phyloP scores from a whole-genome alignment of 163 green algal genomes.

The Trebouxia gelatinosa region DNA sequence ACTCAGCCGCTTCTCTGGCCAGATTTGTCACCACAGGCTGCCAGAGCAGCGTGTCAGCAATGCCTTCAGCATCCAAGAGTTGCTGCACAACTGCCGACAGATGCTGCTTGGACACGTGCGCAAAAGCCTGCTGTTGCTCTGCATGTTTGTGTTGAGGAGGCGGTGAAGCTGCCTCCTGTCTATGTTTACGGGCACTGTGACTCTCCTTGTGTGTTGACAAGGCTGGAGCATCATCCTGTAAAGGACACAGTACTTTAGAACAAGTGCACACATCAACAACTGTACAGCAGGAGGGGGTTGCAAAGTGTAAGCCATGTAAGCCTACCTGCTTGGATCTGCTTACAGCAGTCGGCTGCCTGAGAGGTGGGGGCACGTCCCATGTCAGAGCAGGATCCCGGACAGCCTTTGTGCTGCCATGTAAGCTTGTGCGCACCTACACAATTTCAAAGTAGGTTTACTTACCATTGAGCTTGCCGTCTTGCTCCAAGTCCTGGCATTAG shows the following conservation, averaged over 20 bases:
- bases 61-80: conserved; percentile 64
- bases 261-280: too few species aligned
- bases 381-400: conserved; percentile 46
- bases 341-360: conserved; percentile 24
- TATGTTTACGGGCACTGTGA: not conserved
- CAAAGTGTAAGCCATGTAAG: not conserved
- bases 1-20: conserved; percentile 57
- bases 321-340: not conserved
- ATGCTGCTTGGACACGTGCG: conserved; percentile 55
- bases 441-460: too few species aligned
- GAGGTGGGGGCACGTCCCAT: conserved; percentile 53
- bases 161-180: not conserved
- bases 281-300: not conserved
- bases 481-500: not conserved
- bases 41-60: conserved; percentile 53
- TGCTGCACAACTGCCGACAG: conserved; percentile 68
- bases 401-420: not conserved
- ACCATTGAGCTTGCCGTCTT: too few species aligned
- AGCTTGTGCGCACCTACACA: not conserved
- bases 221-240: not conserved
- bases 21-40: conserved; percentile 57
- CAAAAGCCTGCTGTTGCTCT: conserved; percentile 42
- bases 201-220: not conserved
- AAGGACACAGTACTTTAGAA: too few species aligned
- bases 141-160: not conserved